Evolutionary conservation across 2,329 filamentous ascomycete species (phyloP).

Genomic region (Arthrobotrys megalospora): DNA sequence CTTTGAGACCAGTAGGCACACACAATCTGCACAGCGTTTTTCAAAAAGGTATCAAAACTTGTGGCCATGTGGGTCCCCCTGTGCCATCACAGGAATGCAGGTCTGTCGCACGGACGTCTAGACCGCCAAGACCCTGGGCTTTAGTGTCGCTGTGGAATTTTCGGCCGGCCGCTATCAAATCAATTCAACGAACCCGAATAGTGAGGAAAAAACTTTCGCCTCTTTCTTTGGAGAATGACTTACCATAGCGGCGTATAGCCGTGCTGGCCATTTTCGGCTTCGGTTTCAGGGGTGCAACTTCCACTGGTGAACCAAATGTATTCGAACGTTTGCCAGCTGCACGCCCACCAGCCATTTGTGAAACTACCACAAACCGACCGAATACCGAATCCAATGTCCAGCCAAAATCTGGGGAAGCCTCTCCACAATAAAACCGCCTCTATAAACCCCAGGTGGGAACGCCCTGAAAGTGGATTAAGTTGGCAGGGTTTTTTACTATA

Average conservation of each 20-base stretch:
- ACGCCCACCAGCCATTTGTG: background rate
- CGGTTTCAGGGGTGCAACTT: constrained; percentile 23
- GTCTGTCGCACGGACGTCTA: constrained; percentile 40
- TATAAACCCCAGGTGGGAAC: constrained; percentile 30
- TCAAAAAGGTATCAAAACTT: background rate
- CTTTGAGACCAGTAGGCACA: constrained; percentile 10
- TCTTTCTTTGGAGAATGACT: background rate
- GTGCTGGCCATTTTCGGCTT: constrained; percentile 13
- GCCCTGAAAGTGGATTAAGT: constrained; percentile 23
- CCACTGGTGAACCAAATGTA: background rate
- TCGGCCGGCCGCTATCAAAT: constrained; percentile 24
- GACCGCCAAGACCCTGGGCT: constrained; percentile 37
- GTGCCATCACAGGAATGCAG: constrained; percentile 38
- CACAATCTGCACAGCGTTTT: background rate
- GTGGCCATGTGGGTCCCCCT: constrained; percentile 37
- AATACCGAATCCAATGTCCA: background rate
- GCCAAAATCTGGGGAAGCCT: constrained; percentile 45
- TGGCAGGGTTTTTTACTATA: constrained; percentile 20
- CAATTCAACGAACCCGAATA: constrained; percentile 8
- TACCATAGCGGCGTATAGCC: background rate
- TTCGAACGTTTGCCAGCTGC: background rate
- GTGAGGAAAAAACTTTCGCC: constrained; percentile 20
- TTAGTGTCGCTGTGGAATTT: constrained; percentile 28
- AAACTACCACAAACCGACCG: background rate
- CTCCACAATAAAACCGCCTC: constrained; percentile 18